Conservation (phyloP, 2,329 filamentous ascomycete species). For the Paraphoma sp. region DNA sequence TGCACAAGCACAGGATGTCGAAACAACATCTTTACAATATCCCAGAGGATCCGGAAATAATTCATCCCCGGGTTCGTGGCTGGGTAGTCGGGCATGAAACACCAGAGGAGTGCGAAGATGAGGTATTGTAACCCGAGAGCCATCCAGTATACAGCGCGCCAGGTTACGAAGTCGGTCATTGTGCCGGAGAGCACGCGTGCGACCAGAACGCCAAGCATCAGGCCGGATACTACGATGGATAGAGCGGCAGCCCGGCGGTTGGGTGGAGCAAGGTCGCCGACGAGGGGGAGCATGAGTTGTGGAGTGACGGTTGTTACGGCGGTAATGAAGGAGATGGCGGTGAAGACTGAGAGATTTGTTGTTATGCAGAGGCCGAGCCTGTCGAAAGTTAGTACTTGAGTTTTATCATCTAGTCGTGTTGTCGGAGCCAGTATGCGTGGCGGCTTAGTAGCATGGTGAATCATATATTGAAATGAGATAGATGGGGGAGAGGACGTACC, state of each 20-base stretch:
- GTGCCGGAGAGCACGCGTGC: slow-evolving; percentile 79
- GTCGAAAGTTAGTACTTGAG: not conserved
- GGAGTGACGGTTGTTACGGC: slow-evolving; percentile 83
- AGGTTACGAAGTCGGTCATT: slow-evolving; percentile 74
- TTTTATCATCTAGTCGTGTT: not conserved
- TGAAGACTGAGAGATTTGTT: slow-evolving; percentile 67
- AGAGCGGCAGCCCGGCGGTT: slow-evolving; percentile 72
- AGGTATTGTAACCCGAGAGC: slow-evolving; percentile 73
- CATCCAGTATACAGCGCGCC: slow-evolving; percentile 82
- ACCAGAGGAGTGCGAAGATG: slow-evolving; percentile 69
- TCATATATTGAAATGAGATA: too few relatives aligned
- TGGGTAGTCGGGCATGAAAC: slow-evolving; percentile 83
- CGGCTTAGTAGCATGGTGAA: not conserved
- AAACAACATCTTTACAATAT: slow-evolving; percentile 68
- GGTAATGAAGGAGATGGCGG: slow-evolving; percentile 73
- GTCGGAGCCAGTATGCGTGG: not conserved
- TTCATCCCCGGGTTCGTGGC: slow-evolving; percentile 72
- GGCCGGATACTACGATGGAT: slow-evolving; percentile 75
- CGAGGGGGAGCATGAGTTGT: slow-evolving; percentile 75
- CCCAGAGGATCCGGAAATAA: slow-evolving; percentile 70
- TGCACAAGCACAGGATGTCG: slow-evolving; percentile 74
- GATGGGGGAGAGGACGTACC: slow-evolving; percentile 52
- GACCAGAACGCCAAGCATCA: slow-evolving; percentile 77
- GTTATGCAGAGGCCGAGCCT: slow-evolving; percentile 74
- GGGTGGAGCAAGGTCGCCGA: slow-evolving; percentile 77